Evolutionary conservation across 768 basidiomycete species (phyloP), one percentile per base, ranked within the genome.

Genomic region (Rhizopogon salebrosus): DNA sequence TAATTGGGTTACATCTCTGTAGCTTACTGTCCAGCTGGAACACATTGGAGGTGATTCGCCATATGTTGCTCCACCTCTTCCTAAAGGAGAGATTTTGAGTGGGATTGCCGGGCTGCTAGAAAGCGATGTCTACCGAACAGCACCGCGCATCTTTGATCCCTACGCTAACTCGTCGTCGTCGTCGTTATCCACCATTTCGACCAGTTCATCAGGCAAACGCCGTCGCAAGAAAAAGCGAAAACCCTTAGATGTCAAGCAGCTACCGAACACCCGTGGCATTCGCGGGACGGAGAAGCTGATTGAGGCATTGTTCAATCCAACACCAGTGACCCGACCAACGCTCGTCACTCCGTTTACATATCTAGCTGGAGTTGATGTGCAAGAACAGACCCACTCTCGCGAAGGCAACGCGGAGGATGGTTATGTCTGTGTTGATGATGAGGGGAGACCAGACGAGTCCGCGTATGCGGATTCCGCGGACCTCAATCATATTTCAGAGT

Each of bases 281-380:
- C 78, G 79, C 48, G 80, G 82, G 13, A 90, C 88, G 0, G 87
- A 88, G 63, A 74, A 74, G 35, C 75, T 92, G 38, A 90, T 91
- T 62, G 89, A 92, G 51, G 82, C 86, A 5, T 64, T 92, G 23
- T 92, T 92, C 64, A 92, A 92, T 59, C 89, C 89, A 2, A 75
- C 75, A 2, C 76, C 74, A 2, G 79, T 79, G 8, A 71, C 70
- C 1, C 57, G 58, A 4, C 54, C 51, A 1, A 46, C 23, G 31
- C 54, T 53, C 37, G 54, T 68, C 18, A 66, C 60, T 4, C 73
- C 72, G 4, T 73, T 74, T 55, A 74, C 73, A 6, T 73, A 70
- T 50, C 69, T 70, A 37, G 58, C 62, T 39, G 72, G 68, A 45
- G 55, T 54, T 13, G 59, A 58, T 14, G 49, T 38, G 20, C 48